Conservation (phyloP, 2,329 filamentous ascomycete genomes). For the Clarireedia monteithiana region DNA sequence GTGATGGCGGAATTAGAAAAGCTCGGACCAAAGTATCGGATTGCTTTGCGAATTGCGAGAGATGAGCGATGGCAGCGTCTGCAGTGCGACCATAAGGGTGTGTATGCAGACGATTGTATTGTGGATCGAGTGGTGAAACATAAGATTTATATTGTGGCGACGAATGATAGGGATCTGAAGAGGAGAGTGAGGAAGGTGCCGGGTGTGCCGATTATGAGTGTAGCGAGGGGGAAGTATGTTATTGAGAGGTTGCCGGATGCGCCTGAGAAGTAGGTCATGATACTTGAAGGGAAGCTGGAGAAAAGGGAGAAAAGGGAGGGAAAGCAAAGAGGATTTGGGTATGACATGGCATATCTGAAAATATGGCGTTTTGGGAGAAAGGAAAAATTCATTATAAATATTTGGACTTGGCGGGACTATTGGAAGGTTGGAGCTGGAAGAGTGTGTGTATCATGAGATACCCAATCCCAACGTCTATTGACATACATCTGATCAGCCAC, state of each 20-base stretch:
- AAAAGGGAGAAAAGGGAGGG: neutral
- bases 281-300: neutral
- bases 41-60: conserved; percentile 77
- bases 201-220: conserved; percentile 63
- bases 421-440: too few relatives aligned
- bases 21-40: conserved; percentile 77
- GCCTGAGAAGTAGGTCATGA: conserved; percentile 46
- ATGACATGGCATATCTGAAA: conserved; percentile 1
- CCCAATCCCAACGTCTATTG: too few relatives aligned
- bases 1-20: conserved; percentile 84
- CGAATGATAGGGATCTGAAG: conserved; percentile 73
- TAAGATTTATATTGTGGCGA: conserved; percentile 72
- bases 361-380: conserved; percentile 4
- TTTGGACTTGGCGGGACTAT: neutral
- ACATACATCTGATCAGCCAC: too few relatives aligned
- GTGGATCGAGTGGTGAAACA: conserved; percentile 65
- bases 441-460: neutral
- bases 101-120: conserved; percentile 80
- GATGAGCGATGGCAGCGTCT: conserved; percentile 84
- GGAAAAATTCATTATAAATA: neutral
- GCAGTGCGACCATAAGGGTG: conserved; percentile 84
- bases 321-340: neutral
- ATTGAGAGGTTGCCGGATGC: conserved; percentile 88
- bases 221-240: conserved; percentile 83
- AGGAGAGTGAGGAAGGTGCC: conserved; percentile 66